These are phyloP conservation scores for Ophiosphaerella herpotricha DNA, from an alignment of 2,329 filamentous ascomycete species.

Conservation along the genomic window DNA sequence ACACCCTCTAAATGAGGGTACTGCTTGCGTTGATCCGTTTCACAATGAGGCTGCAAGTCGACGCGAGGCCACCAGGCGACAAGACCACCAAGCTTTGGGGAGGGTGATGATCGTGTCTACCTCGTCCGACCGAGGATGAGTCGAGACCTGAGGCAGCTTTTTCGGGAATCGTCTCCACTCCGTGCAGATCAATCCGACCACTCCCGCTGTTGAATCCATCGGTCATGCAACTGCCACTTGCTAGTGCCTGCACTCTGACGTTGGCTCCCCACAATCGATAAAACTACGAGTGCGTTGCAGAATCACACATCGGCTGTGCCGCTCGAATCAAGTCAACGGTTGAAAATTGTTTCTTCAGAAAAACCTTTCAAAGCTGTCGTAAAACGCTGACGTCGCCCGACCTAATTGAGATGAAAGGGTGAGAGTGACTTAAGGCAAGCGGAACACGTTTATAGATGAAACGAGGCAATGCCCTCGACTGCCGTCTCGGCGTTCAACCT, in stretches of 20 bases:
- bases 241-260: no score
- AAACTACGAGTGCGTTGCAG: not conserved
- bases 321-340: not conserved
- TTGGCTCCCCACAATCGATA: not conserved
- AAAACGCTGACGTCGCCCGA: conserved; percentile 5
- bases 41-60: conserved; percentile 8
- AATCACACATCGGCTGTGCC: not conserved
- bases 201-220: not conserved
- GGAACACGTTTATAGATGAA: conserved; percentile 17
- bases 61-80: conserved; percentile 4
- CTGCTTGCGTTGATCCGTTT: conserved; percentile 14
- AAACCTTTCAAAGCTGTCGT: not conserved
- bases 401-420: conserved; percentile 19
- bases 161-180: not conserved
- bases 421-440: conserved; percentile 8
- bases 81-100: not conserved
- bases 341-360: not conserved
- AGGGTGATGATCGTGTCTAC: conserved; percentile 3
- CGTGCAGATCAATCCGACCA: no score
- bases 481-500: not conserved
- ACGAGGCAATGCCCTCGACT: conserved; percentile 4
- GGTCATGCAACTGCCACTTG: no score
- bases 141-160: conserved; percentile 10
- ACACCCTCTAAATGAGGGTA: not conserved
- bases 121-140: conserved; percentile 5